Evolutionary conservation across 495 filamentous ascomycete genomes (phyloP).

Genomic region (Penicillium dipodomyicola): DNA sequence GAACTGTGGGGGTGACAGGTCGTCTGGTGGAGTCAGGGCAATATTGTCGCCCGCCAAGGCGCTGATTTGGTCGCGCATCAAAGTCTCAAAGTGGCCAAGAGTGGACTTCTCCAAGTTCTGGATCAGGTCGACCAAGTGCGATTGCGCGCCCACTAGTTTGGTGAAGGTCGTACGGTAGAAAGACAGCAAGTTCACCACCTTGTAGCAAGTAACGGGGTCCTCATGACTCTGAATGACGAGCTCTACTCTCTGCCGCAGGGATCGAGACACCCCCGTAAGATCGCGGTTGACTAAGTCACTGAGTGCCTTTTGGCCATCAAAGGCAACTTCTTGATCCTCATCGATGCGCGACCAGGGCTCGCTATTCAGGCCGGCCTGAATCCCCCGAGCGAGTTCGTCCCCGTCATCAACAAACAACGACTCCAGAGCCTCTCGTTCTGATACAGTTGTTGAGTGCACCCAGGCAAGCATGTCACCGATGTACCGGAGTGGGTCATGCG

Average conservation of each 20-base stretch:
- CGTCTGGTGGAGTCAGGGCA: slow-evolving; percentile 46
- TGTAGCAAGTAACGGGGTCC: slow-evolving; percentile 83
- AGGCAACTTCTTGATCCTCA: slow-evolving; percentile 61
- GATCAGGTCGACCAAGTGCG: slow-evolving; percentile 68
- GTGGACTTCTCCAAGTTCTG: slow-evolving; percentile 70
- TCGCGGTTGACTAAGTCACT: slow-evolving; percentile 87
- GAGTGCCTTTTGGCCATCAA: slow-evolving; percentile 80
- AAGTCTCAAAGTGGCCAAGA: slow-evolving; percentile 73
- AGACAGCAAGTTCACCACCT: slow-evolving; percentile 78
- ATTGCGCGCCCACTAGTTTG: slow-evolving; percentile 68
- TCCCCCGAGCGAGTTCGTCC: slow-evolving; percentile 83
- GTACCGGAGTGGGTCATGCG: slow-evolving; percentile 89
- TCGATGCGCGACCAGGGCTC: slow-evolving; percentile 74
- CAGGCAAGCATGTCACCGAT: slow-evolving; percentile 98
- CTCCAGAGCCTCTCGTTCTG: slow-evolving; percentile 90
- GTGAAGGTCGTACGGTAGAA: slow-evolving; percentile 88
- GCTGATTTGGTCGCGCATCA: slow-evolving; percentile 75
- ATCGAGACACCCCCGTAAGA: slow-evolving; percentile 71
- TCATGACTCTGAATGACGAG: slow-evolving; percentile 91
- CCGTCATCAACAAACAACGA: slow-evolving; percentile 87
- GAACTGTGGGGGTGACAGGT: slow-evolving; percentile 81
- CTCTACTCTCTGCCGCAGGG: slow-evolving; percentile 79
- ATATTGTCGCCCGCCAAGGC: slow-evolving; percentile 67
- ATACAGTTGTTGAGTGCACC: slow-evolving; percentile 90
- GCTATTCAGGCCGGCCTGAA: slow-evolving; percentile 79